Conservation (phyloP, 192 early-diverging fungal genomes). For the Funneliformis mosseae region DNA sequence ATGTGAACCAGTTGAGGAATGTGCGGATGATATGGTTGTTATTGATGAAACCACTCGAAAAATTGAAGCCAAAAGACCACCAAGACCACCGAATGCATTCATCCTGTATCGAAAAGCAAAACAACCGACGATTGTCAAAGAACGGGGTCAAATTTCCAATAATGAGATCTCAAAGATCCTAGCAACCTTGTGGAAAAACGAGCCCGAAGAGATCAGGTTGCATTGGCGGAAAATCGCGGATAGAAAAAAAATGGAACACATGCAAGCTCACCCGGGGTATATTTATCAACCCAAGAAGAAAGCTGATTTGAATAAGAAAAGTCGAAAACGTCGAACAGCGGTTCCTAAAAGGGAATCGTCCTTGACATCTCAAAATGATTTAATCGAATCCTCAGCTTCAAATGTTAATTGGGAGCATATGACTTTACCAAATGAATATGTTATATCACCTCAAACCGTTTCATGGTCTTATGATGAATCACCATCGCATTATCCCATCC, state of each 20-base stretch:
- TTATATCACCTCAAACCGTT: too few species aligned
- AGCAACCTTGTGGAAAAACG: conserved; percentile 20
- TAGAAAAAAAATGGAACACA: conserved; percentile 31
- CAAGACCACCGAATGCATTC: conserved; percentile 31
- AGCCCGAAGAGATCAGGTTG: not conserved
- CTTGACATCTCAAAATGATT: too few species aligned
- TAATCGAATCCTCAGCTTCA: too few species aligned
- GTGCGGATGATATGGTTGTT: not conserved
- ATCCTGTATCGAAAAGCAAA: conserved; percentile 25
- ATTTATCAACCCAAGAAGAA: conserved; percentile 21
- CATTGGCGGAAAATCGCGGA: conserved; percentile 27
- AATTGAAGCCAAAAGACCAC: not conserved
- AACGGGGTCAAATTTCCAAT: not conserved
- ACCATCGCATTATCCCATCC: too few species aligned
- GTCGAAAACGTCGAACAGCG: not conserved
- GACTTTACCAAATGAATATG: too few species aligned
- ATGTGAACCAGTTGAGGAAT: not conserved
- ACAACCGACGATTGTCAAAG: conserved; percentile 2
- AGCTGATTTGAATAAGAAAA: not conserved
- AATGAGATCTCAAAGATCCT: conserved; percentile 15
- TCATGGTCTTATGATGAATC: too few species aligned
- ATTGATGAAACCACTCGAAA: not conserved
- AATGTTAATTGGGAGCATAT: too few species aligned
- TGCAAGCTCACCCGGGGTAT: conserved; percentile 16
- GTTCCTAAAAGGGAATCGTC: too few species aligned